phyloP scores from a whole-genome alignment of 768 basidiomycete species.

The Rhodotorula graminis region DNA sequence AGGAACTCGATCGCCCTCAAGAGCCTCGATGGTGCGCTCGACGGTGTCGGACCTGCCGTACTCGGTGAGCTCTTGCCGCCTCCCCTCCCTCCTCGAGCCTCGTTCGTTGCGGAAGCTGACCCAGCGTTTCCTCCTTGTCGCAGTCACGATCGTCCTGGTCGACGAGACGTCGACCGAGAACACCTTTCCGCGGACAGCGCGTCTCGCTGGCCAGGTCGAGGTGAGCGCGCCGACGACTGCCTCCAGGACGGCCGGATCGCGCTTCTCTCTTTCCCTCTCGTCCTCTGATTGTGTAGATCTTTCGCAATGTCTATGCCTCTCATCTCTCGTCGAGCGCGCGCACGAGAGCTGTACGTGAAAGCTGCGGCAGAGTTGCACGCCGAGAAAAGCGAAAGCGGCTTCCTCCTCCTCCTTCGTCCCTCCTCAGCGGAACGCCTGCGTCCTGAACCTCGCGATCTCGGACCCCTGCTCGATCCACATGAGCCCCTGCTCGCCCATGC shows the following conservation, averaged over 20 bases:
- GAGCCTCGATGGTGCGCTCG: conserved; percentile 34
- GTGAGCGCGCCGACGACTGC: no score
- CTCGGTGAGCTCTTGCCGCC: conserved; percentile 32
- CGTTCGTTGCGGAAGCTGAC: not conserved
- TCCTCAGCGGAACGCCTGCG: no score
- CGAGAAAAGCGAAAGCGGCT: no score
- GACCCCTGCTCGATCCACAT: not conserved
- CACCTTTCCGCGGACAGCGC: no score
- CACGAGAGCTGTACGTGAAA: no score
- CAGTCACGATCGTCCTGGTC: conserved; percentile 11
- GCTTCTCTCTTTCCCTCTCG: no score
- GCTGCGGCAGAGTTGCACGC: no score
- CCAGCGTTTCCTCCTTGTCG: not conserved
- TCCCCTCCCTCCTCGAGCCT: no score
- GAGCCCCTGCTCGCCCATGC: not conserved
- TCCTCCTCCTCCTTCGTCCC: no score
- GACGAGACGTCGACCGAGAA: conserved; percentile 36
- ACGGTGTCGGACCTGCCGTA: conserved; percentile 40
- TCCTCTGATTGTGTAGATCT: not conserved
- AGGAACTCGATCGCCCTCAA: conserved; percentile 35
- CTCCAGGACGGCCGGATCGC: no score
- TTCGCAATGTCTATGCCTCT: not conserved
- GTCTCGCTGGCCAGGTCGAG: no score
- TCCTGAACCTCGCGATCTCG: not conserved
- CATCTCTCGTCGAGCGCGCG: no score